A percentile compares a stretch with the other conserved stretches of the same genome.
Conservation (phyloP, 345 rosid genomes). For the Gossypioides kirkii region DNA sequence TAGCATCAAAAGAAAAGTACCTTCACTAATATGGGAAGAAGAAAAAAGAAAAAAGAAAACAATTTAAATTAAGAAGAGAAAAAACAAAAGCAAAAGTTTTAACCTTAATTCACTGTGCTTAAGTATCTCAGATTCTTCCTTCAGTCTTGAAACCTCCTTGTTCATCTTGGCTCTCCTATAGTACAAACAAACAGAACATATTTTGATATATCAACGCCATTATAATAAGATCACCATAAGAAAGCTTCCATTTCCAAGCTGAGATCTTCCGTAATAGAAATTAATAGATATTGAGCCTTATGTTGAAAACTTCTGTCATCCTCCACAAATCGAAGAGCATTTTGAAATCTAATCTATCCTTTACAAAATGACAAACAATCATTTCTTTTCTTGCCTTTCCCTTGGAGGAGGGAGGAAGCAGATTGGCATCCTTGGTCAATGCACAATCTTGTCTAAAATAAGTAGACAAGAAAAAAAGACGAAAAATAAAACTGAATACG, state of each 20-base stretch:
- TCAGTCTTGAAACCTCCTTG: slow-evolving; percentile 69
- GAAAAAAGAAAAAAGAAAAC: not conserved
- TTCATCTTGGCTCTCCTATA: slow-evolving; percentile 90
- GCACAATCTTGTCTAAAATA: too few species aligned
- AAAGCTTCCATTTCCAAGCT: not conserved
- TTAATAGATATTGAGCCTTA: not conserved
- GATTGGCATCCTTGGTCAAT: too few species aligned
- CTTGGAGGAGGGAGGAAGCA: too few species aligned
- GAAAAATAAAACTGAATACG: too few species aligned
- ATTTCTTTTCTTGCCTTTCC: too few species aligned
- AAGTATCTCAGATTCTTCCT: slow-evolving; percentile 64
- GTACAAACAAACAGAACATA: slow-evolving; percentile 22
- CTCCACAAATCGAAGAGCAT: too few species aligned
- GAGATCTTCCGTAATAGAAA: not conserved
- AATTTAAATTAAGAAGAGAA: not conserved
- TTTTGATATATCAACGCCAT: slow-evolving; percentile 15
- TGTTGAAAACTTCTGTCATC: too few species aligned
- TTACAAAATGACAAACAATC: too few species aligned
- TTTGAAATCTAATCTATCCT: too few species aligned
- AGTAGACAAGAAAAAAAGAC: too few species aligned
- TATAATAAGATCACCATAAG: not conserved
- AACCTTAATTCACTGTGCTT: slow-evolving; percentile 62
- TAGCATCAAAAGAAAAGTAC: slow-evolving; percentile 13
- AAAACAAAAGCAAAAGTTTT: slow-evolving; percentile 2
- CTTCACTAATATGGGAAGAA: not conserved